A percentile compares a stretch with the other conserved stretches of the same genome.
Conservation (phyloP, 73 alveolate species). For the Paramecium sonneborni region DNA sequence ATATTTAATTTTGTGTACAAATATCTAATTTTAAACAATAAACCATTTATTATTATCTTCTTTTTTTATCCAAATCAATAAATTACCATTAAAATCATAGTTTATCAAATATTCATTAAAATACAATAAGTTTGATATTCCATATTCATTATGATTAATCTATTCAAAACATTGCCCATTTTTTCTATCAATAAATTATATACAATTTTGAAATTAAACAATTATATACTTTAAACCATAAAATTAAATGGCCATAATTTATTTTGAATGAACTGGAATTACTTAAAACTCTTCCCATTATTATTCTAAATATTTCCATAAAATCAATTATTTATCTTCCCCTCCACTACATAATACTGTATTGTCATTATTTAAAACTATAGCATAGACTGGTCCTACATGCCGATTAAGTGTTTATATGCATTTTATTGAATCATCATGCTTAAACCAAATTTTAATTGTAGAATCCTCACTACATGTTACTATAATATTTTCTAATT, state of each 20-base stretch:
- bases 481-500: neutral
- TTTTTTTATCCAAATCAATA: neutral
- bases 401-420: neutral
- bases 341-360: neutral
- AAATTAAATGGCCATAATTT: neutral
- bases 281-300: neutral
- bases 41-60: neutral
- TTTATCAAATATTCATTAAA: neutral
- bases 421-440: neutral
- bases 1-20: neutral
- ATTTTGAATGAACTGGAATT: neutral
- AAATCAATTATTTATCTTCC: neutral
- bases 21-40: neutral
- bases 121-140: neutral
- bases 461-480: constrained; percentile 7
- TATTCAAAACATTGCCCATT: neutral
- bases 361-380: neutral
- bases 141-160: neutral
- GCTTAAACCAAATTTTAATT: neutral
- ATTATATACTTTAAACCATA: neutral
- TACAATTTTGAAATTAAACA: neutral
- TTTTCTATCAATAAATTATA: neutral
- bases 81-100: neutral
- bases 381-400: neutral
- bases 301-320: neutral